phyloP scores from a whole-genome alignment of 345 rosid genomes.

The Salix arbutifolia region DNA sequence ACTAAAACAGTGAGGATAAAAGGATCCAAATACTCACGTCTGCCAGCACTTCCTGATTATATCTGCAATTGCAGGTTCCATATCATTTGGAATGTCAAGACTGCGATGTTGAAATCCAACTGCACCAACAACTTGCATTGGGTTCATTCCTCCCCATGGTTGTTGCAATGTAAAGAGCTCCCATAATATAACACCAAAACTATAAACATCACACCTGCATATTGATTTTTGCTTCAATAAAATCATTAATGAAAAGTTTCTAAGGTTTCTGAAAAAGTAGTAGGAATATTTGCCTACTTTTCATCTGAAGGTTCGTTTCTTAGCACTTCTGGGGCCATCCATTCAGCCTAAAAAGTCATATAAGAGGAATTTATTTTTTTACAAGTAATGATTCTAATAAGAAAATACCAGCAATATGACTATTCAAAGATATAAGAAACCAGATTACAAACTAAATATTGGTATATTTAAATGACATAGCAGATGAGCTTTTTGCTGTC shows the following conservation, averaged over 20 bases:
- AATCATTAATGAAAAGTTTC: neutral
- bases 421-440: neutral
- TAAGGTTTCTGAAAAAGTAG: neutral
- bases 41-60: constrained; percentile 84
- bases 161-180: constrained; percentile 76
- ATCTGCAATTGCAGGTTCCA: constrained; percentile 68
- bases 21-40: constrained; percentile 53
- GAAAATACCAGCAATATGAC: neutral
- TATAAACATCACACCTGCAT: constrained; percentile 88
- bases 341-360: constrained; percentile 66
- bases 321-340: constrained; percentile 99
- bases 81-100: constrained; percentile 66
- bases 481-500: constrained; percentile 1
- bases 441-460: neutral
- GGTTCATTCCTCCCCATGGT: constrained; percentile 99
- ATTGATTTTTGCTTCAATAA: neutral
- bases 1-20: neutral
- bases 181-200: constrained; percentile 95
- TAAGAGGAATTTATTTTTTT: constrained; percentile 5
- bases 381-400: neutral
- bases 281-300: constrained; percentile 46
- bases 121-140: constrained; percentile 99
- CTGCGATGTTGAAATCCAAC: constrained; percentile 96
- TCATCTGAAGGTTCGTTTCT: constrained; percentile 94
- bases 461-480: neutral